Percentiles rank a stretch among this genome's conserved stretches.
phyloP scores from a whole-genome alignment of 805 yeast genomes.

The Candida nanaspora region DNA sequence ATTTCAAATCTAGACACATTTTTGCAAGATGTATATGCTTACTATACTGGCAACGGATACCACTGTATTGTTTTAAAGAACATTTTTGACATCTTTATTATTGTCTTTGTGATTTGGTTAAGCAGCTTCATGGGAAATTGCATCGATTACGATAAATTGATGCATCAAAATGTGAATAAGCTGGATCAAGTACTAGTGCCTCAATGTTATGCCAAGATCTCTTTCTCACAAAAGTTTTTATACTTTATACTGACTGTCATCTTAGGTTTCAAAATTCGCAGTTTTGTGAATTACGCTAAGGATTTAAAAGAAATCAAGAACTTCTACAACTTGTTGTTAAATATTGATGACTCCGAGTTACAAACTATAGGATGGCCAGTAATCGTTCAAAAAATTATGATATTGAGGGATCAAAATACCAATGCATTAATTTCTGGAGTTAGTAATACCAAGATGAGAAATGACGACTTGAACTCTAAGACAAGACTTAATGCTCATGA shows the following conservation, averaged over 20 bases:
- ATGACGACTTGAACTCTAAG: slow-evolving; percentile 59
- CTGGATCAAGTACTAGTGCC: slow-evolving; percentile 35
- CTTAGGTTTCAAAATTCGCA: slow-evolving; percentile 43
- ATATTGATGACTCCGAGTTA: slow-evolving; percentile 71
- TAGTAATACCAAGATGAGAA: slow-evolving; percentile 17
- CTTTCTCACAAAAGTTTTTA: slow-evolving; percentile 47
- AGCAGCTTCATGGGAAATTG: slow-evolving; percentile 79
- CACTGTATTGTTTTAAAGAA: slow-evolving; percentile 67
- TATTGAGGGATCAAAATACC: slow-evolving; percentile 74
- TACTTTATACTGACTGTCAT: slow-evolving; percentile 55
- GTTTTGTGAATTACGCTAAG: slow-evolving; percentile 53
- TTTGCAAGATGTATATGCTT: slow-evolving; percentile 72
- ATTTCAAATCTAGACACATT: slow-evolving; percentile 87
- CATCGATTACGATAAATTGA: slow-evolving; percentile 45
- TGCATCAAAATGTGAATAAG: slow-evolving; percentile 26
- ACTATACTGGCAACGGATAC: slow-evolving; percentile 81
- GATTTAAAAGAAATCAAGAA: slow-evolving; percentile 67
- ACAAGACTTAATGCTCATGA: slow-evolving; percentile 84
- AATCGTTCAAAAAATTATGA: slow-evolving; percentile 69
- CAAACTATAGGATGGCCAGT: slow-evolving; percentile 93
- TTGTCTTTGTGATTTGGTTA: slow-evolving; percentile 73
- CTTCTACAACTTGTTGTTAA: slow-evolving; percentile 67
- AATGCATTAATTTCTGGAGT: slow-evolving; percentile 56
- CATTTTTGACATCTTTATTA: slow-evolving; percentile 59
- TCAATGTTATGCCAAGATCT: slow-evolving; percentile 39